These are phyloP conservation scores for Hypoxylon intermedium DNA, from an alignment of 495 filamentous ascomycete species.

Conservation along the genomic window DNA sequence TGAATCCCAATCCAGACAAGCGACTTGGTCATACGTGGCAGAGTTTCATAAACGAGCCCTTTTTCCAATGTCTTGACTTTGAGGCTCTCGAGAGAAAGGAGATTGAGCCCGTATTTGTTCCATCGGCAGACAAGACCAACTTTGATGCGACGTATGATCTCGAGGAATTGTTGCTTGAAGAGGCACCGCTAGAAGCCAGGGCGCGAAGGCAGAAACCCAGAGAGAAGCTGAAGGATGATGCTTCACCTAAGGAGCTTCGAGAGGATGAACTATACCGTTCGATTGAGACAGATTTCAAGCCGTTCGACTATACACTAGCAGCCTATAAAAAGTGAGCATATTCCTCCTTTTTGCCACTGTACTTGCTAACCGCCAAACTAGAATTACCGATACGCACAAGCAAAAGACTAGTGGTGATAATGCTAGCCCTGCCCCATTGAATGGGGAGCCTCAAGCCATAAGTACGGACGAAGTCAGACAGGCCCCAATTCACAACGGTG, in stretches of 20 bases:
- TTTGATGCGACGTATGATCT: slow-evolving; percentile 98
- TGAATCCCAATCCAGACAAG: slow-evolving; percentile 79
- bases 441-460: slow-evolving; percentile 46
- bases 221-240: slow-evolving; percentile 89
- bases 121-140: slow-evolving; percentile 96
- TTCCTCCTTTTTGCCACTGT: neutral
- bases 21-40: slow-evolving; percentile 84
- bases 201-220: slow-evolving; percentile 92
- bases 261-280: slow-evolving; percentile 93
- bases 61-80: slow-evolving; percentile 89
- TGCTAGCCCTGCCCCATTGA: slow-evolving; percentile 23
- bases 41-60: slow-evolving; percentile 83
- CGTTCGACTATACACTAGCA: slow-evolving; percentile 90
- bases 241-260: slow-evolving; percentile 91
- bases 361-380: slow-evolving; percentile 22
- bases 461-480: slow-evolving; percentile 53
- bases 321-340: slow-evolving; percentile 67
- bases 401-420: slow-evolving; percentile 14
- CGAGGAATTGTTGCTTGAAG: slow-evolving; percentile 91
- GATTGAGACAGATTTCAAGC: slow-evolving; percentile 93
- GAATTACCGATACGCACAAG: slow-evolving; percentile 27
- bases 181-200: slow-evolving; percentile 91
- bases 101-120: slow-evolving; percentile 87
- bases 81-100: slow-evolving; percentile 84
- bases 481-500: slow-evolving; percentile 34